Evolutionary conservation across 2,329 filamentous ascomycete species (phyloP).

Genomic region (Thermothelomyces thermophilus): DNA sequence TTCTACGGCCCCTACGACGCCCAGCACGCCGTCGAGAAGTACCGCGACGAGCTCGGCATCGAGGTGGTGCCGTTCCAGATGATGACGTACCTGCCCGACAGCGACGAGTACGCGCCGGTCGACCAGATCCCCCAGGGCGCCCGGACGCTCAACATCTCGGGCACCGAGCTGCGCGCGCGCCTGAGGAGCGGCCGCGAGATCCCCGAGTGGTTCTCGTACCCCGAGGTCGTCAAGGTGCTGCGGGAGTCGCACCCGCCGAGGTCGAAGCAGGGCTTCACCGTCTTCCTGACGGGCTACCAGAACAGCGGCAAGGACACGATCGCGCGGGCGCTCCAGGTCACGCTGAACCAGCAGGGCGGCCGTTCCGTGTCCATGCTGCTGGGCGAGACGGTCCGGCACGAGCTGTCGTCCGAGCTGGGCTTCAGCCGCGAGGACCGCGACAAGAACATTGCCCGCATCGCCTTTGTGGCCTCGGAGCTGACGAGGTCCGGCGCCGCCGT

Average conservation of each 20-base stretch:
- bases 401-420: constrained; percentile 90
- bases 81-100: constrained; percentile 98
- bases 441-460: constrained; percentile 92
- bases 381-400: constrained; percentile 88
- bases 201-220: constrained; percentile 99
- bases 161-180: constrained; percentile 84
- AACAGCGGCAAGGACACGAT: constrained; percentile 98
- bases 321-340: constrained; percentile 90
- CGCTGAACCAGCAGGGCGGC: constrained; percentile 95
- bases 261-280: constrained; percentile 88
- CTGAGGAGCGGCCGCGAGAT: constrained; percentile 90
- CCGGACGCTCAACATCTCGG: constrained; percentile 82
- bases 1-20: constrained; percentile 99
- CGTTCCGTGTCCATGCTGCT: constrained; percentile 90
- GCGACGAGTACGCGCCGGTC: constrained; percentile 90
- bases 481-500: constrained; percentile 90
- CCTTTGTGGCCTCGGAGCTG: constrained; percentile 91
- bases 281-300: constrained; percentile 95
- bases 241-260: constrained; percentile 93
- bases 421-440: constrained; percentile 90
- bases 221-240: constrained; percentile 93
- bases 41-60: constrained; percentile 93
- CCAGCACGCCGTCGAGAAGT: constrained; percentile 92
- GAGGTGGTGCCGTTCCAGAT: constrained; percentile 99
- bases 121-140: constrained; percentile 80